Conservation (phyloP, 371 early-diverging fungal genomes). For the Mucor saturninus region DNA sequence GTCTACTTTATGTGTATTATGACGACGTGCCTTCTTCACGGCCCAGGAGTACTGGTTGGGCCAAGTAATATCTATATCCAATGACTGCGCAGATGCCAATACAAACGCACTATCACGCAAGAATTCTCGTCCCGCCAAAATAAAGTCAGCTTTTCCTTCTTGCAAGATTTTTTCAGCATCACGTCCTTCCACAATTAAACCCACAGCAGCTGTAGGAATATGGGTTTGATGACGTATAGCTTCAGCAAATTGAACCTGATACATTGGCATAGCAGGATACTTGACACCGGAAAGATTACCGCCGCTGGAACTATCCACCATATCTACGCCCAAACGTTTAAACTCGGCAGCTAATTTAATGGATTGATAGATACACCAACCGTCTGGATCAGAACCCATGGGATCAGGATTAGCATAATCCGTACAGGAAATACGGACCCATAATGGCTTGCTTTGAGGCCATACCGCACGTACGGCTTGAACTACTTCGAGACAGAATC, state of each 20-base stretch:
- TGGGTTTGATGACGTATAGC: constrained; percentile 65
- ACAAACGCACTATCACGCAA: constrained; percentile 74
- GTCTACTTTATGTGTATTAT: constrained; percentile 8
- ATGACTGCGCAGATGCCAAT: constrained; percentile 18
- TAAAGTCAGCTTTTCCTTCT: constrained; percentile 69
- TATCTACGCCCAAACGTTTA: constrained; percentile 70
- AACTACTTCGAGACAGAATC: constrained; percentile 70
- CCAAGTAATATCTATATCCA: constrained; percentile 19
- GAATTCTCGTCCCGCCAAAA: constrained; percentile 78
- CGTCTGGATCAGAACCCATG: constrained; percentile 35
- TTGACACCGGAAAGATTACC: constrained; percentile 55
- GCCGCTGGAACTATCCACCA: constrained; percentile 77
- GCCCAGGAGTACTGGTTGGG: constrained; percentile 31
- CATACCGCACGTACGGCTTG: constrained; percentile 69
- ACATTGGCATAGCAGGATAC: constrained; percentile 61
- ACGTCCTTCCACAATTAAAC: constrained; percentile 67
- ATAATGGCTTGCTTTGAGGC: constrained; percentile 80
- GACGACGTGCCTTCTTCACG: constrained; percentile 26
- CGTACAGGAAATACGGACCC: constrained; percentile 76
- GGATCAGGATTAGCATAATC: constrained; percentile 59
- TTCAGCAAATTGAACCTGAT: constrained; percentile 68
- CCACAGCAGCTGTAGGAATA: constrained; percentile 73
- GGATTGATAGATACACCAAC: constrained; percentile 73
- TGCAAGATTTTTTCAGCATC: constrained; percentile 76
- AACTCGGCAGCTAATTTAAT: constrained; percentile 60